These are phyloP conservation scores for Exophiala sideris DNA, from an alignment of 2,329 filamentous ascomycete genomes.

Conservation along the genomic window DNA sequence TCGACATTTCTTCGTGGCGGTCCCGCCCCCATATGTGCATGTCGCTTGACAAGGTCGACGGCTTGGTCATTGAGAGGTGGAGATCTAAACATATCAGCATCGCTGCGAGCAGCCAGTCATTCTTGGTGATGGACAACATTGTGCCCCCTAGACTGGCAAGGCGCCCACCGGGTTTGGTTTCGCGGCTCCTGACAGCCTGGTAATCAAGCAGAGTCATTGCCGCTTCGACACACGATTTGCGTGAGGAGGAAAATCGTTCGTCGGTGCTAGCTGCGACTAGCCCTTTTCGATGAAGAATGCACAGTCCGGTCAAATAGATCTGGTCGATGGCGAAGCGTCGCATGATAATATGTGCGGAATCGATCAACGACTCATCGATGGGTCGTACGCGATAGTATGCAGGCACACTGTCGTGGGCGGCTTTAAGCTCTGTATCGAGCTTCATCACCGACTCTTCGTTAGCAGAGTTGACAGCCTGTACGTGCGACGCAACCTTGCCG, in stretches of 20 bases:
- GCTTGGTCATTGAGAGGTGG: neutral
- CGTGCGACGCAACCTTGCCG: neutral
- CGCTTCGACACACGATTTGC: neutral
- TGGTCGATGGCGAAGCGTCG: neutral
- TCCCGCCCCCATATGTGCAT: neutral
- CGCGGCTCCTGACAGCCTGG: neutral
- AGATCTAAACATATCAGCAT: constrained; percentile 1
- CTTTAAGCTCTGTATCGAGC: neutral
- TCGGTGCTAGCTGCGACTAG: neutral
- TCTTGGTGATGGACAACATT: constrained; percentile 1
- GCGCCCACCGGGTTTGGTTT: neutral
- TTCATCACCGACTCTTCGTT: neutral
- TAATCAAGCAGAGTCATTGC: constrained; percentile 1
- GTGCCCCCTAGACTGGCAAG: neutral
- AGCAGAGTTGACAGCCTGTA: neutral
- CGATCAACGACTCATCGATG: neutral
- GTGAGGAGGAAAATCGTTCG: neutral
- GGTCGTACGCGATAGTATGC: neutral
- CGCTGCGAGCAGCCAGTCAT: neutral
- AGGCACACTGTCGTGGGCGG: neutral
- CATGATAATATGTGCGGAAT: neutral
- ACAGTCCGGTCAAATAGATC: constrained; percentile 1
- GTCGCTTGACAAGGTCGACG: neutral
- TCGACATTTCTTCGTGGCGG: neutral
- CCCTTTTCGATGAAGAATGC: neutral